phyloP scores from a whole-genome alignment of 805 yeast species.

The Candida glaebosa region DNA sequence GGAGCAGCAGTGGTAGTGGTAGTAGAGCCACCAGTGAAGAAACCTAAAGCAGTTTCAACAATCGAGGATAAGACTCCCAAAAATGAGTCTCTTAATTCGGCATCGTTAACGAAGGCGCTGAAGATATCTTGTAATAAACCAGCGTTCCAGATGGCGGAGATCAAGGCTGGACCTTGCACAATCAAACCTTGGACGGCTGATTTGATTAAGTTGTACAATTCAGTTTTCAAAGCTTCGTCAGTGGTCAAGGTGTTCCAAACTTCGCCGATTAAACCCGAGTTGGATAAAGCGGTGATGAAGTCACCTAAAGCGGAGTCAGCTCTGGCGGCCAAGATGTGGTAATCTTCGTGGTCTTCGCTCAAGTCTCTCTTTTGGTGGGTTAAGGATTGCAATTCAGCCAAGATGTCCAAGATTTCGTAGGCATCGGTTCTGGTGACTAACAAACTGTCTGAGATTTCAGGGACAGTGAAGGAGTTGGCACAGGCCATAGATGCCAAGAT shows the following conservation, averaged over 20 bases:
- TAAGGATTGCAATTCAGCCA: conserved; percentile 27
- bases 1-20: conserved; percentile 1
- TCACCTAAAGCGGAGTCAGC: conserved; percentile 33
- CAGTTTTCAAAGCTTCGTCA: conserved; percentile 24
- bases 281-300: conserved; percentile 33
- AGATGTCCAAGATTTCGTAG: conserved; percentile 29
- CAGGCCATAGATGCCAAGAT: conserved; percentile 38
- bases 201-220: conserved; percentile 25
- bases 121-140: conserved; percentile 35
- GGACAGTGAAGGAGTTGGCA: conserved; percentile 25
- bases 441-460: conserved; percentile 12
- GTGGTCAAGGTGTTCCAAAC: conserved; percentile 33
- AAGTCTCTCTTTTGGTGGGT: conserved; percentile 34
- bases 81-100: conserved; percentile 30
- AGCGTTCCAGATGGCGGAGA: conserved; percentile 38
- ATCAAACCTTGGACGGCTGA: conserved; percentile 30
- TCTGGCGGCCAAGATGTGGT: conserved; percentile 27
- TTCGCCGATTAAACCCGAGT: conserved; percentile 36
- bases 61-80: conserved; percentile 31
- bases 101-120: conserved; percentile 27
- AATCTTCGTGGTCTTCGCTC: conserved; percentile 23
- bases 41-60: conserved; percentile 27
- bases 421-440: conserved; percentile 35
- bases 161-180: conserved; percentile 39
- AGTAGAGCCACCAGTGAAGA: conserved; percentile 14